A percentile compares a stretch with the other conserved stretches of the same genome.
Conservation (phyloP, 129 eudicot species). For the Logfia minima region DNA sequence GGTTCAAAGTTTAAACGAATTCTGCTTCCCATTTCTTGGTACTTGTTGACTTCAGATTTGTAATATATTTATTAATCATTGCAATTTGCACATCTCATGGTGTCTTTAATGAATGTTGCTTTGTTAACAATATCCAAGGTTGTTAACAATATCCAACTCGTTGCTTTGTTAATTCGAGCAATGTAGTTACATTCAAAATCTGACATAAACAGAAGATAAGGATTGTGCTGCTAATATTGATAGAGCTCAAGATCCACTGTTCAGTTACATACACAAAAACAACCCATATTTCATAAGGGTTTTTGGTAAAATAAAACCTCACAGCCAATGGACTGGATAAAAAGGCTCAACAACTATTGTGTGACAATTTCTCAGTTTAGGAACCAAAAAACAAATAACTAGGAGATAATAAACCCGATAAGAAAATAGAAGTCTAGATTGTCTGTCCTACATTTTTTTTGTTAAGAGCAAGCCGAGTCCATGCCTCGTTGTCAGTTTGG, state of each 20-base stretch:
- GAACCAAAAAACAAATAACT: neutral
- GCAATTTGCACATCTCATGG: slow-evolving; percentile 9
- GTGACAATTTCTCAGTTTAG: neutral
- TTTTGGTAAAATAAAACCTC: neutral
- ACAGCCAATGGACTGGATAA: neutral
- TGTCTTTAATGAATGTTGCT: neutral
- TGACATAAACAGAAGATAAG: neutral
- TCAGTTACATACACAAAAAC: neutral
- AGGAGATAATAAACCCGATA: neutral
- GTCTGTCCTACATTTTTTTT: neutral
- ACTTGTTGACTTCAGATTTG: slow-evolving; percentile 39
- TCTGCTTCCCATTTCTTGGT: slow-evolving; percentile 35
- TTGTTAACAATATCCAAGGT: neutral
- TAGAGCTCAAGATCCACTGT: neutral
- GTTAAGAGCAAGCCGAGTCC: neutral
- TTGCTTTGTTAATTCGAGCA: neutral
- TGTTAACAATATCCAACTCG: too few relatives aligned
- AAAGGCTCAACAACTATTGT: neutral
- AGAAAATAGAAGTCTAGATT: neutral
- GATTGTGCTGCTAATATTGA: neutral
- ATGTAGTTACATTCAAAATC: neutral
- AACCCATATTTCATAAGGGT: neutral
- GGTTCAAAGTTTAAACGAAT: slow-evolving; percentile 25
- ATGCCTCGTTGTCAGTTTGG: neutral
- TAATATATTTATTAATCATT: slow-evolving; percentile 30